phyloP scores from a whole-genome alignment of 179 eudicot genomes.

The Silene noctiflora region DNA sequence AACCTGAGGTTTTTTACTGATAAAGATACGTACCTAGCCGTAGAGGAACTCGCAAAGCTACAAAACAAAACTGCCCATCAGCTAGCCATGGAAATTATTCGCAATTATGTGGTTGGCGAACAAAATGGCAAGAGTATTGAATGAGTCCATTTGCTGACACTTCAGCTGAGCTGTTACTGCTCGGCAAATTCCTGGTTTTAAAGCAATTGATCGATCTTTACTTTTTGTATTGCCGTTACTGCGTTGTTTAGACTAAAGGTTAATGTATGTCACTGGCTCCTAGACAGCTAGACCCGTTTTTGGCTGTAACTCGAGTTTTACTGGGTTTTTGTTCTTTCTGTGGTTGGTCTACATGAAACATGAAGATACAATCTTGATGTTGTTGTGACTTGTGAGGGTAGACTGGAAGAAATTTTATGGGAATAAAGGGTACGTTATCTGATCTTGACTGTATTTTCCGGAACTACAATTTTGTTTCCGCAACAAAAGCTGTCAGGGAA shows the following conservation, averaged over 20 bases:
- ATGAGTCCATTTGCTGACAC: slow-evolving; percentile 24
- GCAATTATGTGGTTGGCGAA: slow-evolving; percentile 62
- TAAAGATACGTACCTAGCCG: slow-evolving; percentile 62
- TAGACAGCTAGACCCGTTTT: slow-evolving; percentile 10
- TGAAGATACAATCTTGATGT: too few species aligned
- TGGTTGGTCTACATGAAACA: not conserved
- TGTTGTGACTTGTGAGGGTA: too few species aligned
- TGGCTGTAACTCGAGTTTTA: slow-evolving; percentile 13
- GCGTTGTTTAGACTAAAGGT: slow-evolving; percentile 7
- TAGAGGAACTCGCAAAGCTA: slow-evolving; percentile 66
- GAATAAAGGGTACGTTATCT: too few species aligned
- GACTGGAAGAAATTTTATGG: too few species aligned
- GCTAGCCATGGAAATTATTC: slow-evolving; percentile 77
- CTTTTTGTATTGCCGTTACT: not conserved
- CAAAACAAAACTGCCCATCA: slow-evolving; percentile 78
- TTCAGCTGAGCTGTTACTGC: slow-evolving; percentile 23
- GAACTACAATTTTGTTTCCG: too few species aligned
- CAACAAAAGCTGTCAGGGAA: too few species aligned
- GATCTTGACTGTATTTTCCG: too few species aligned
- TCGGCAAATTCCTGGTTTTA: slow-evolving; percentile 6
- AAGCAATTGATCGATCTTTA: not conserved
- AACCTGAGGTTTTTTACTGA: slow-evolving; percentile 77
- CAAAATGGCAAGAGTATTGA: slow-evolving; percentile 57
- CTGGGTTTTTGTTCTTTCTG: not conserved
- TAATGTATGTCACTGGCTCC: not conserved